These are phyloP conservation scores for Cucumis sativus DNA, from an alignment of 306 rosid genomes.

Conservation along the genomic window DNA sequence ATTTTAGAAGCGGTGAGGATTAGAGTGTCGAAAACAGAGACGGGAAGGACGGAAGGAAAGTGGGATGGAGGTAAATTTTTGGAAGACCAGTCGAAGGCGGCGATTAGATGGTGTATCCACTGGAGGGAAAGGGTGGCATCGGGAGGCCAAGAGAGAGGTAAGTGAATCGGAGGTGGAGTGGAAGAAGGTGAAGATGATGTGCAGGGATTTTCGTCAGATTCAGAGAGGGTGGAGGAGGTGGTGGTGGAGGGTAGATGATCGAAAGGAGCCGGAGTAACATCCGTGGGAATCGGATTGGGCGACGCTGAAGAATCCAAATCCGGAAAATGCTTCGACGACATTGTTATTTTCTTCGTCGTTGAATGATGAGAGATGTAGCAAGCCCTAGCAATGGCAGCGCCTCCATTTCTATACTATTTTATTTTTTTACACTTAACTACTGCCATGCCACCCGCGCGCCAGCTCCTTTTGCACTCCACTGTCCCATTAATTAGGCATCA, in stretches of 20 bases:
- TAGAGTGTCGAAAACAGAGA: constrained; percentile 47
- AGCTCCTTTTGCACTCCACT: not conserved
- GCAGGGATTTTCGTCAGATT: constrained; percentile 7
- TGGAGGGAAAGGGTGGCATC: constrained; percentile 32
- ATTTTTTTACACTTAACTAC: not conserved
- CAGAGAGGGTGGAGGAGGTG: constrained; percentile 5
- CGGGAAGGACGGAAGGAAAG: constrained; percentile 48
- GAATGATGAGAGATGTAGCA: not conserved
- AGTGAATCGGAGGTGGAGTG: constrained; percentile 18
- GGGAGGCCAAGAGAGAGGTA: constrained; percentile 58
- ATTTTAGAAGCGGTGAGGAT: constrained; percentile 62
- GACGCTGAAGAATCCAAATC: constrained; percentile 6
- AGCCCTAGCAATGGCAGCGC: not conserved
- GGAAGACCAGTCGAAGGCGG: constrained; percentile 65
- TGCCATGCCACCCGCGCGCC: not conserved
- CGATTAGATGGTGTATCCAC: constrained; percentile 46
- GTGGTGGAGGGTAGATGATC: not conserved
- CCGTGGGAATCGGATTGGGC: not conserved
- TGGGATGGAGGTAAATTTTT: constrained; percentile 38
- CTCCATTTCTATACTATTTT: not conserved
- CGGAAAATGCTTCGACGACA: not conserved
- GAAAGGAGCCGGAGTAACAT: not conserved
- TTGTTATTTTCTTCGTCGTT: not conserved
- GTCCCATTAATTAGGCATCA: not conserved
- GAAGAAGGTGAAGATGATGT: constrained; percentile 6